phyloP scores from a whole-genome alignment of 2,329 filamentous ascomycete genomes.

The Ceratocystis albifundus region DNA sequence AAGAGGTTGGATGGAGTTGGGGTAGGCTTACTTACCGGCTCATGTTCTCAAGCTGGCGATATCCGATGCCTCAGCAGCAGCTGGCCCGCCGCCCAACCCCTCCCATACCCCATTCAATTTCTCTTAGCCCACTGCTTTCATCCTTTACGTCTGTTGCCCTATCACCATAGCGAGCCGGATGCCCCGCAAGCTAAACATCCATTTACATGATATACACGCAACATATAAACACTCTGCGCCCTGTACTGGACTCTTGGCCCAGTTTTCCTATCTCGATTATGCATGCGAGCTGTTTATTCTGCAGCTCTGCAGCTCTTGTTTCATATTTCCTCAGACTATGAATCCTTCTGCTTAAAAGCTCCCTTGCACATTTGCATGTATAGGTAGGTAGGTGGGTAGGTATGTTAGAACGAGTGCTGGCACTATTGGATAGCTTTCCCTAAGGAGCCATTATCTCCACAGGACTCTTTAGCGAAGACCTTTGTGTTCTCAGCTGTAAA shows the following conservation, averaged over 20 bases:
- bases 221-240: background rate
- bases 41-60: background rate
- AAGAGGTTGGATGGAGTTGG: background rate
- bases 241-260: background rate
- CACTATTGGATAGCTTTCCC: background rate
- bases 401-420: background rate
- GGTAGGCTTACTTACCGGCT: too few relatives aligned
- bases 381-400: background rate
- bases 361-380: background rate
- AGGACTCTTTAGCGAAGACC: background rate
- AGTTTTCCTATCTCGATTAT: constrained; percentile 4
- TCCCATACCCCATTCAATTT: background rate
- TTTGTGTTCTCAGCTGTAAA: constrained; percentile 1
- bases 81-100: too few relatives aligned
- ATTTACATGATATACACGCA: background rate
- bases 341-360: background rate
- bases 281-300: background rate
- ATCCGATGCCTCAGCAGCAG: background rate
- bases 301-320: background rate
- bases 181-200: background rate
- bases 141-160: background rate
- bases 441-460: background rate
- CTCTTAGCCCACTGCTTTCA: background rate
- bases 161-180: background rate
- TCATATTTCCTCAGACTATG: background rate